phyloP scores from a whole-genome alignment of 805 yeast species.

The Candida succiphila region DNA sequence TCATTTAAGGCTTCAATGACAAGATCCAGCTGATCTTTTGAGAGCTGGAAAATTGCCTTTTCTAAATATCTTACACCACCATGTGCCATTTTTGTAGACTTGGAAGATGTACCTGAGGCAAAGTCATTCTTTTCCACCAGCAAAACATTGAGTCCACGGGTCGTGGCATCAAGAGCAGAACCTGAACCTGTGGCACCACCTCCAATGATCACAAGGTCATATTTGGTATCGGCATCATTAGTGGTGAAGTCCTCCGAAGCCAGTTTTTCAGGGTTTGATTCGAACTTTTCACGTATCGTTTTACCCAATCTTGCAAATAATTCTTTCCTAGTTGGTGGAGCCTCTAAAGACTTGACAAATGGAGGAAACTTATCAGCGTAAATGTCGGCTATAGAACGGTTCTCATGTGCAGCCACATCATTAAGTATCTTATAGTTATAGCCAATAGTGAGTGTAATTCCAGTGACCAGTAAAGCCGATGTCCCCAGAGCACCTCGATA shows the following conservation, averaged over 20 bases:
- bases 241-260: constrained; percentile 4
- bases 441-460: too few relatives aligned
- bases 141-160: constrained; percentile 86
- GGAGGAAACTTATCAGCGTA: constrained; percentile 23
- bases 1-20: constrained; percentile 86
- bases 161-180: constrained; percentile 81
- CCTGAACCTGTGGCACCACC: constrained; percentile 98
- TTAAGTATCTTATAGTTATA: not conserved
- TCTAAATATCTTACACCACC: constrained; percentile 96
- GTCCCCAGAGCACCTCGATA: too few relatives aligned
- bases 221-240: constrained; percentile 35
- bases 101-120: constrained; percentile 88
- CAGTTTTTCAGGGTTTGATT: not conserved
- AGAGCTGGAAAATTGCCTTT: constrained; percentile 87
- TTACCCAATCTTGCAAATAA: constrained; percentile 35
- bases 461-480: too few relatives aligned
- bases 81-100: constrained; percentile 93
- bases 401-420: too few relatives aligned
- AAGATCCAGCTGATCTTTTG: constrained; percentile 79
- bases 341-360: constrained; percentile 30
- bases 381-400: not conserved
- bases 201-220: constrained; percentile 81
- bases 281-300: constrained; percentile 4
- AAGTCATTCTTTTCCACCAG: constrained; percentile 81
- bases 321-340: constrained; percentile 50